phyloP scores from a whole-genome alignment of 2,329 filamentous ascomycete genomes.

The Cladosporium sp. region DNA sequence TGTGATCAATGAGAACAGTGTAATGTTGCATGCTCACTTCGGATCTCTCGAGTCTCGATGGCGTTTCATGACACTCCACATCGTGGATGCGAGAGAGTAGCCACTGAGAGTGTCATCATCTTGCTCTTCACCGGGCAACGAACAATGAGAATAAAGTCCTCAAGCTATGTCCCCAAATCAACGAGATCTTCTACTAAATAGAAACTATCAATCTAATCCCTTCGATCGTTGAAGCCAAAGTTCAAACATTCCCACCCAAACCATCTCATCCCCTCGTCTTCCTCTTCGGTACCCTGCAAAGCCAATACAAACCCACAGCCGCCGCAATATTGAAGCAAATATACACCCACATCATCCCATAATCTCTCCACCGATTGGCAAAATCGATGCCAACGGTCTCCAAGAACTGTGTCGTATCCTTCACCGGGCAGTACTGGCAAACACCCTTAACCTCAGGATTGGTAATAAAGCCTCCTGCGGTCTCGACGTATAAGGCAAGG shows the following conservation, averaged over 20 bases:
- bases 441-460: slow-evolving; percentile 42
- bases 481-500: slow-evolving; percentile 39
- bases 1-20: too few species aligned
- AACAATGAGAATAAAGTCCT: too few species aligned
- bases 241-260: background rate
- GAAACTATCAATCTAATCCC: too few species aligned
- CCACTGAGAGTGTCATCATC: too few species aligned
- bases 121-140: too few species aligned
- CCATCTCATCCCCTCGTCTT: background rate
- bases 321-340: slow-evolving; percentile 61
- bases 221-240: background rate
- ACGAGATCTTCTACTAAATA: too few species aligned
- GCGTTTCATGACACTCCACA: too few species aligned
- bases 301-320: slow-evolving; percentile 61
- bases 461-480: slow-evolving; percentile 40
- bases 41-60: too few species aligned
- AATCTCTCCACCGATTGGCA: slow-evolving; percentile 63
- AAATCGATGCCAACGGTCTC: slow-evolving; percentile 42
- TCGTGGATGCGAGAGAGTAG: too few species aligned
- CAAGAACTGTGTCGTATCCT: slow-evolving; percentile 48
- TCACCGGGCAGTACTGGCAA: slow-evolving; percentile 51
- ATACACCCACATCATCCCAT: slow-evolving; percentile 66
- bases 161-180: too few species aligned
- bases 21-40: too few species aligned
- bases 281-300: slow-evolving; percentile 52